Conservation (phyloP, 371 early-diverging fungal species). For the Sporodiniella umbellata region DNA sequence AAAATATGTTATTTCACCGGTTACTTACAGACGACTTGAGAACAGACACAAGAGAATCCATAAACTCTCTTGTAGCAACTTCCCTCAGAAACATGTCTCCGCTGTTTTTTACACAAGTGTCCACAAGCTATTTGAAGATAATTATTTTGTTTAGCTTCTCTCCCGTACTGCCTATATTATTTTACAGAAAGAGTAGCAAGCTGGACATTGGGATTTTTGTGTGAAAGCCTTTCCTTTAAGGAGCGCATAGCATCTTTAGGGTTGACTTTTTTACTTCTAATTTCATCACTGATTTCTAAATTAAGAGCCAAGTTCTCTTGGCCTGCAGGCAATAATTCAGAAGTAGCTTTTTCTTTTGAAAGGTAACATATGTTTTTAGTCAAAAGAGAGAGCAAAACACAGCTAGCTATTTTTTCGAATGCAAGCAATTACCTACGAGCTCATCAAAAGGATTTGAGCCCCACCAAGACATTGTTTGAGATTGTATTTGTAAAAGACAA, state of each 20-base stretch:
- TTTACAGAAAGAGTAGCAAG: constrained; percentile 79
- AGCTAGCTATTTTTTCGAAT: background rate
- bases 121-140: constrained; percentile 81
- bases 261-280: constrained; percentile 80
- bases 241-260: constrained; percentile 74
- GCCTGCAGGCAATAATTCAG: constrained; percentile 82
- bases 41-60: constrained; percentile 74
- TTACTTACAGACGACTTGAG: constrained; percentile 57
- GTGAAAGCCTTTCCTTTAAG: constrained; percentile 73
- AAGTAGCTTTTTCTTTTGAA: constrained; percentile 77
- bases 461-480: constrained; percentile 29
- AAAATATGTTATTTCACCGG: no score
- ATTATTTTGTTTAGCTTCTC: background rate
- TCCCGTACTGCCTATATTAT: background rate
- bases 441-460: constrained; percentile 48
- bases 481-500: constrained; percentile 3
- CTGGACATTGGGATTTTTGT: constrained; percentile 92
- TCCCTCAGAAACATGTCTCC: constrained; percentile 85
- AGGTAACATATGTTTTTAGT: background rate
- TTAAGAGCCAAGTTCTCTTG: constrained; percentile 78
- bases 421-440: constrained; percentile 54
- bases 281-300: constrained; percentile 88
- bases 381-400: background rate
- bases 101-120: constrained; percentile 93
- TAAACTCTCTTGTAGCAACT: constrained; percentile 84